These are phyloP conservation scores for Sugiyamaella chiloensis DNA, from an alignment of 805 yeast genomes.

Conservation along the genomic window DNA sequence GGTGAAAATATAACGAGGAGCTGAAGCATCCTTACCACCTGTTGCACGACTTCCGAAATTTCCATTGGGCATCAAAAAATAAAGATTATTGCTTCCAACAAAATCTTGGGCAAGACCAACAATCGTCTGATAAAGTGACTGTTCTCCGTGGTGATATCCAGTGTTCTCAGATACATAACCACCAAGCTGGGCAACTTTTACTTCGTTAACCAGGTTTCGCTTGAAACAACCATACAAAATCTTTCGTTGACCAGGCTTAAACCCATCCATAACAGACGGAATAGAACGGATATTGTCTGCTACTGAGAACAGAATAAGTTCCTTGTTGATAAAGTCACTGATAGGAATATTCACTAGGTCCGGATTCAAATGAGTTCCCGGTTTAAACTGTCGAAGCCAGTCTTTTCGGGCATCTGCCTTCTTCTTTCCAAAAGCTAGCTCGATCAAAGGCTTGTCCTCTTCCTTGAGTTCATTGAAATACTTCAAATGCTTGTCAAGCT, in stretches of 20 bases:
- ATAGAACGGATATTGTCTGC: constrained; percentile 95
- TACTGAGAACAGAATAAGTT: constrained; percentile 89
- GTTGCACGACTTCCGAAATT: constrained; percentile 93
- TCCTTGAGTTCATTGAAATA: constrained; percentile 77
- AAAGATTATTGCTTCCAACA: constrained; percentile 86
- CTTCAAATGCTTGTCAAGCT: constrained; percentile 81
- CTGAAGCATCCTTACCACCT: constrained; percentile 99
- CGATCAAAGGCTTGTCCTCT: constrained; percentile 69
- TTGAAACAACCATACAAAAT: constrained; percentile 85
- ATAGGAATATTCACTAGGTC: constrained; percentile 74
- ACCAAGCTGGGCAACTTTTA: constrained; percentile 86
- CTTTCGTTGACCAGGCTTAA: constrained; percentile 96
- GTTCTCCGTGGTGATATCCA: constrained; percentile 95
- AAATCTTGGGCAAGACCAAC: constrained; percentile 93
- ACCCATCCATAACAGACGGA: constrained; percentile 90
- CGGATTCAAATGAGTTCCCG: constrained; percentile 91
- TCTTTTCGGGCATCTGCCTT: constrained; percentile 97
- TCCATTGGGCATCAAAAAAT: constrained; percentile 85
- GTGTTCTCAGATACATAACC: constrained; percentile 88
- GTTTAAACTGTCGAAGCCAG: constrained; percentile 87
- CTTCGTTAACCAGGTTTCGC: constrained; percentile 69
- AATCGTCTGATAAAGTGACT: constrained; percentile 81
- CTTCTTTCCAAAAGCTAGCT: constrained; percentile 89
- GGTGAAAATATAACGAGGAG: constrained; percentile 93
- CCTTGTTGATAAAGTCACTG: constrained; percentile 90